These are phyloP conservation scores for Anthracocystis walkeri DNA, from an alignment of 1,284 basidiomycete genomes.

Conservation along the genomic window DNA sequence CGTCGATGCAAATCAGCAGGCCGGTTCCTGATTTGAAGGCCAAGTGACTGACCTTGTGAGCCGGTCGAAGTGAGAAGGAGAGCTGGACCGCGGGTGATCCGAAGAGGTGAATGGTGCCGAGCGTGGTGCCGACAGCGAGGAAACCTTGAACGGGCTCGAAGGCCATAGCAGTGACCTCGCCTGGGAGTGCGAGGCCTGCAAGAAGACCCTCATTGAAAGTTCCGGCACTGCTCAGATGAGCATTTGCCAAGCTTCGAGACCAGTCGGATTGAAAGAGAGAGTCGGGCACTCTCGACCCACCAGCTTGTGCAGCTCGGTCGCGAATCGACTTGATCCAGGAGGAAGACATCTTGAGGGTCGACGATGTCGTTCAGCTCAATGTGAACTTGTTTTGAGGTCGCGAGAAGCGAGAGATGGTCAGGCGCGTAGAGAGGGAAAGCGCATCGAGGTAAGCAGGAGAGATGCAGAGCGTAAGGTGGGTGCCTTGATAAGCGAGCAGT, in stretches of 20 bases:
- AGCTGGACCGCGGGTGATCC: constrained; percentile 77
- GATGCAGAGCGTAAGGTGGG: background rate
- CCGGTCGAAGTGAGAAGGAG: constrained; percentile 74
- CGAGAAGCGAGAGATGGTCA: too few relatives aligned
- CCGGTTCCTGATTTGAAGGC: constrained; percentile 76
- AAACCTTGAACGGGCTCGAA: constrained; percentile 71
- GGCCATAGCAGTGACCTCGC: constrained; percentile 67
- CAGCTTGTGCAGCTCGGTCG: constrained; percentile 35
- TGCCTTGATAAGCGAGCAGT: background rate
- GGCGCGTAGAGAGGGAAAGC: too few relatives aligned
- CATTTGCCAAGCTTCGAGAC: constrained; percentile 46
- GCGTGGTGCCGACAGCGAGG: constrained; percentile 77
- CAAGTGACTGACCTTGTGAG: constrained; percentile 75
- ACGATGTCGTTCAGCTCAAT: too few relatives aligned
- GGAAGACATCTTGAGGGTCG: constrained; percentile 20
- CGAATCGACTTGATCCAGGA: constrained; percentile 48
- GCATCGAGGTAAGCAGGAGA: background rate
- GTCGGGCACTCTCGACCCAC: constrained; percentile 35
- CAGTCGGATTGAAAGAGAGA: constrained; percentile 38
- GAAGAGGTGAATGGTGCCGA: constrained; percentile 76
- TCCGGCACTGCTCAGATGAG: constrained; percentile 44
- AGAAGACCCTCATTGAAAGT: constrained; percentile 65
- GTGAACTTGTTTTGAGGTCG: too few relatives aligned
- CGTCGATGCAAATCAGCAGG: constrained; percentile 78
- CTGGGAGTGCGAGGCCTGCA: constrained; percentile 63